Conservation (phyloP, 345 rosid species). For the Carallia brachiata region DNA sequence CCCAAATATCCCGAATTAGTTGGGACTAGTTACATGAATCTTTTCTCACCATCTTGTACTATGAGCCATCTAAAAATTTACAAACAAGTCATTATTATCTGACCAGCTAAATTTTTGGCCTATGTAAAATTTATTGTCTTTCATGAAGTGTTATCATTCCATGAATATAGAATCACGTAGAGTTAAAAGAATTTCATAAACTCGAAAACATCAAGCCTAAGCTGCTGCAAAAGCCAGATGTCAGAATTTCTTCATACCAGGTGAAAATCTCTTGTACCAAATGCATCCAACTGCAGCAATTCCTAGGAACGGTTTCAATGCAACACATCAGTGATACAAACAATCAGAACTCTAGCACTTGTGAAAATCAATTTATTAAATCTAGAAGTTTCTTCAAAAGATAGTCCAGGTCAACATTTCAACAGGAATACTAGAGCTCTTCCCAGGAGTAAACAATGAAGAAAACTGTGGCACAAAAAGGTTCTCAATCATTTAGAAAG, state of each 20-base stretch:
- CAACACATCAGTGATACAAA: conserved; percentile 5
- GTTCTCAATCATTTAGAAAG: not conserved
- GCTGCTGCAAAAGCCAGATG: not conserved
- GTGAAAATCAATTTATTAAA: not conserved
- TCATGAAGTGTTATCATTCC: too few species aligned
- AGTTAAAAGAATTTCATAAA: not conserved
- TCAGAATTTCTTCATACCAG: conserved; percentile 49
- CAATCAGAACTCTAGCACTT: conserved; percentile 1
- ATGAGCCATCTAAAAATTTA: too few species aligned
- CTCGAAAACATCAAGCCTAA: not conserved
- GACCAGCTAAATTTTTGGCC: not conserved
- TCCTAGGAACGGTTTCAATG: conserved; percentile 42
- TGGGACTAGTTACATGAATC: too few species aligned
- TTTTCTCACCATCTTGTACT: too few species aligned
- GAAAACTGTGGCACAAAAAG: too few species aligned
- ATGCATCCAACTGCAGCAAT: conserved; percentile 68
- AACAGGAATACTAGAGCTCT: not conserved
- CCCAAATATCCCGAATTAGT: too few species aligned
- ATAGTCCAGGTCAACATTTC: too few species aligned
- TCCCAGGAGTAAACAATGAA: not conserved
- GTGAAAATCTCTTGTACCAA: conserved; percentile 56
- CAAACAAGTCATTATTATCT: not conserved
- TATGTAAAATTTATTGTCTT: too few species aligned
- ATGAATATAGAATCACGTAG: not conserved
- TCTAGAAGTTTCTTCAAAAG: not conserved